phyloP scores from a whole-genome alignment of 345 rosid species.

The Sonneratia caseolaris region DNA sequence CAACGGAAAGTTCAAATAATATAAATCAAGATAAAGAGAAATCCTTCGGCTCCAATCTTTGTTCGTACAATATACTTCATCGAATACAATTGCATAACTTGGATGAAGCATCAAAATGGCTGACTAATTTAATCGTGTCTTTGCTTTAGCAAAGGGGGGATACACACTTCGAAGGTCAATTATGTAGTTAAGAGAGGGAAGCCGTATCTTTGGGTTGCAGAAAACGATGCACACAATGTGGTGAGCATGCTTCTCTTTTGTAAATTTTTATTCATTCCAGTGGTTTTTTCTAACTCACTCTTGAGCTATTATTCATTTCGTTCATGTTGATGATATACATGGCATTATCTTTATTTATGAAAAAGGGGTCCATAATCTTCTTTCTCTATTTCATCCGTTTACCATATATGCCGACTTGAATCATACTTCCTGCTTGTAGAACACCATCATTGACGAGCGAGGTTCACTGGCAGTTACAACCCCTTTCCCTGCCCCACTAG shows the following conservation, averaged over 20 bases:
- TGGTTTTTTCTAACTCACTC: not conserved
- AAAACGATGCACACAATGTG: slow-evolving; percentile 66
- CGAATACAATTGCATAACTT: not conserved
- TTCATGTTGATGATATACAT: not conserved
- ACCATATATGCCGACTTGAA: not conserved
- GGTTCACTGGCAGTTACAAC: slow-evolving; percentile 61
- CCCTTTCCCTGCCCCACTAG: slow-evolving; percentile 65
- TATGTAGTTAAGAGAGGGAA: slow-evolving; percentile 63
- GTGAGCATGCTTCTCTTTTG: slow-evolving; percentile 11
- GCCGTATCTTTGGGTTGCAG: slow-evolving; percentile 77
- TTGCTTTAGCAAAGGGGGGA: slow-evolving; percentile 40
- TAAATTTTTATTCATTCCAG: not conserved
- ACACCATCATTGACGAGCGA: slow-evolving; percentile 70
- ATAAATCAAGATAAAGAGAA: not conserved
- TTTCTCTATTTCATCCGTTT: not conserved
- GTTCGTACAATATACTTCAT: no score
- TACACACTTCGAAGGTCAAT: slow-evolving; percentile 73
- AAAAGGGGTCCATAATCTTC: not conserved
- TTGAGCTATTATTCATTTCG: not conserved
- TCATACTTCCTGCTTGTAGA: slow-evolving; percentile 28
- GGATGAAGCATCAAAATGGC: not conserved
- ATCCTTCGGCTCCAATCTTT: not conserved
- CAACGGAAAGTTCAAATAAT: no score
- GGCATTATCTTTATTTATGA: not conserved
- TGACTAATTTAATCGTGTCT: not conserved